Base-by-base conservation (phyloP, 1,139 yeast species). In the Oligophagozyma castellii region DNA sequence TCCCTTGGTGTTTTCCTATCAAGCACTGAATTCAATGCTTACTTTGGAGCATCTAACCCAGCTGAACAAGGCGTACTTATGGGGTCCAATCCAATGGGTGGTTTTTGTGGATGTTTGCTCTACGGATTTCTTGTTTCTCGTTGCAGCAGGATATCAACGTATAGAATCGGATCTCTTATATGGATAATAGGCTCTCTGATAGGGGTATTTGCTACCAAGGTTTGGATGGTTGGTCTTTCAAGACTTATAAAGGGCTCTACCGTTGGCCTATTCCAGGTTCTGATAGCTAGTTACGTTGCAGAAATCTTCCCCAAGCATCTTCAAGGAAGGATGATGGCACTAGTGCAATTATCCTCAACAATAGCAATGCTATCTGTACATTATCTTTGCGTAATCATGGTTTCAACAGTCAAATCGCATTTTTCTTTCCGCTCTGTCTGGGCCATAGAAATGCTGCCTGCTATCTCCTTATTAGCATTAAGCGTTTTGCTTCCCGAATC, bases 251-350 rank as follows among this genome's bases (percentile, higher is more conserved):
- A 77, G 29, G 92, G 92, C 34, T 36, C 73, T 29, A 76, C 79
- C 33, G 65, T 76, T 36, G 92, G 92, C 27, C 56, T 75, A 34
- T 74, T 78, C 44, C 73, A 84, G 3, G 66, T 84, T 11, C 70
- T 72, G 36, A 68, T 78, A 24, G 80, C 86, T 4, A 77, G 76
- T 26, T 79, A 76, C 53, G 68, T 77, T 34, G 65, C 80, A n/a
- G 92, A 79, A 50, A 61, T 76, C 33, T 64, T 80, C 12, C 80
- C 86, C 30, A 63, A 69, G 41, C 58, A 62, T 31, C 67, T 70
- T 40, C 73, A 80, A 55, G 86, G 86, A 33, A 52, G 67, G 30
- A 65, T 74, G 35, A 79, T 78, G 34, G 75, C 79, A 36, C 46
- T 69, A 33, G 68, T 73, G 54, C 86, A 78, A 48, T 70, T 78